Evolutionary conservation across 2,329 filamentous ascomycete genomes (phyloP).

Genomic region (Dichotomopilus funicola): DNA sequence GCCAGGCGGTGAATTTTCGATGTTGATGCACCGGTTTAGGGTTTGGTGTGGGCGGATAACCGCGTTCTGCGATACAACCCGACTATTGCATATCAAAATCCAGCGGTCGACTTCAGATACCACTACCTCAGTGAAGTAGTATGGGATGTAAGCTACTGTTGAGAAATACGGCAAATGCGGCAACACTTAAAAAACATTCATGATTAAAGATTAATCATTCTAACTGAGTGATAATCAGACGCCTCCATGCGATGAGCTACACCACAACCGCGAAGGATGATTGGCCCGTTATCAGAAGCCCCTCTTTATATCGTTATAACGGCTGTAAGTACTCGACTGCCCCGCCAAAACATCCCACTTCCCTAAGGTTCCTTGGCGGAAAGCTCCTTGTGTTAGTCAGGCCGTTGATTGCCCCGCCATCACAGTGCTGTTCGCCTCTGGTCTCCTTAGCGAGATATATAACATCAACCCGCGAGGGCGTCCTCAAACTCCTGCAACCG

Average conservation of each 20-base stretch:
- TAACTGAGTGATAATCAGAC: too few species aligned
- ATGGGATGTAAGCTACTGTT: too few species aligned
- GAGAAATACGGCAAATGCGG: too few species aligned
- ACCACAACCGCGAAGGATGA: too few species aligned
- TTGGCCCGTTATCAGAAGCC: neutral
- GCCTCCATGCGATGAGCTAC: too few species aligned
- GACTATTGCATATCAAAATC: neutral
- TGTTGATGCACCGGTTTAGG: slow-evolving; percentile 18
- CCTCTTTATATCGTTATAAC: slow-evolving; percentile 3
- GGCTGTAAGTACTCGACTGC: neutral
- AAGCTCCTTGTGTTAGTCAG: slow-evolving; percentile 17
- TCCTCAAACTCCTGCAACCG: too few species aligned
- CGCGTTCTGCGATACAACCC: neutral
- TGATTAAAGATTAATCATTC: too few species aligned
- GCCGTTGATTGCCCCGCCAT: slow-evolving; percentile 6
- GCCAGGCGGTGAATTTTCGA: slow-evolving; percentile 19
- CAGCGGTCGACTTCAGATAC: too few species aligned
- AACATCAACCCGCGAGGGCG: neutral
- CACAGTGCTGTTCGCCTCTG: neutral
- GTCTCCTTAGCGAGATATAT: neutral
- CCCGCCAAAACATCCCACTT: slow-evolving; percentile 16
- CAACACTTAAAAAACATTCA: too few species aligned
- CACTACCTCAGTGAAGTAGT: too few species aligned
- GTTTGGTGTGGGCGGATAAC: slow-evolving; percentile 20
- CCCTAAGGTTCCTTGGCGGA: slow-evolving; percentile 6